Evolutionary conservation across 805 yeast species (phyloP).

Genomic region (Pichia thaimueangensis): DNA sequence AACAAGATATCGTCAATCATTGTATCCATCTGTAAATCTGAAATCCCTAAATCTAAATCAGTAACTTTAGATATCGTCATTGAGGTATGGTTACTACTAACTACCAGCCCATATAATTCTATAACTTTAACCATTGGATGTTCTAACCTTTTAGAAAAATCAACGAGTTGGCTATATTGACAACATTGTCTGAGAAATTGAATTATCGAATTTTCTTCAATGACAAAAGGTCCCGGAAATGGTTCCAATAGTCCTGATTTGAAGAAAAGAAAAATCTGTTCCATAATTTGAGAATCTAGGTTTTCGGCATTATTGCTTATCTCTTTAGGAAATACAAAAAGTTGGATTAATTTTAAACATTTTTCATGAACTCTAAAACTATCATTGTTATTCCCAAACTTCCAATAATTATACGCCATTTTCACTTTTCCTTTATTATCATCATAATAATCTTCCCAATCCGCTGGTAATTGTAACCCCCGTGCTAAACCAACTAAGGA

Average conservation of each 20-base stretch:
- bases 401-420: slow-evolving; percentile 39
- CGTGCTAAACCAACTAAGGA: slow-evolving; percentile 69
- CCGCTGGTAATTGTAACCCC: slow-evolving; percentile 57
- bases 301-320: slow-evolving; percentile 14
- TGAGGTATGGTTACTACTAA: slow-evolving; percentile 28
- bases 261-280: slow-evolving; percentile 56
- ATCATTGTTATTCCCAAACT: slow-evolving; percentile 11
- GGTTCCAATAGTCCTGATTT: slow-evolving; percentile 59
- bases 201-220: slow-evolving; percentile 36
- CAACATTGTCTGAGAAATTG: slow-evolving; percentile 34
- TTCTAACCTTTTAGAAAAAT: slow-evolving; percentile 37
- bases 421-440: slow-evolving; percentile 24
- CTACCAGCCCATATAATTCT: slow-evolving; percentile 31
- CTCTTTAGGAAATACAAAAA: slow-evolving; percentile 8
- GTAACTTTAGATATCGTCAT: slow-evolving; percentile 20
- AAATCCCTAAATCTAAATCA: slow-evolving; percentile 21
- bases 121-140: slow-evolving; percentile 15
- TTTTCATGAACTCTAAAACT: slow-evolving; percentile 29
- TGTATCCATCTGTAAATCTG: slow-evolving; percentile 18
- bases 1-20: slow-evolving; percentile 36
- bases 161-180: slow-evolving; percentile 20
- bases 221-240: slow-evolving; percentile 60
- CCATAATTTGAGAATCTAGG: slow-evolving; percentile 46
- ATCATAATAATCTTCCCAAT: slow-evolving; percentile 35
- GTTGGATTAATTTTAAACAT: slow-evolving; percentile 4